Evolutionary conservation across 208 protist genomes (phyloP).

Genomic region (Crithidia brevicula): DNA sequence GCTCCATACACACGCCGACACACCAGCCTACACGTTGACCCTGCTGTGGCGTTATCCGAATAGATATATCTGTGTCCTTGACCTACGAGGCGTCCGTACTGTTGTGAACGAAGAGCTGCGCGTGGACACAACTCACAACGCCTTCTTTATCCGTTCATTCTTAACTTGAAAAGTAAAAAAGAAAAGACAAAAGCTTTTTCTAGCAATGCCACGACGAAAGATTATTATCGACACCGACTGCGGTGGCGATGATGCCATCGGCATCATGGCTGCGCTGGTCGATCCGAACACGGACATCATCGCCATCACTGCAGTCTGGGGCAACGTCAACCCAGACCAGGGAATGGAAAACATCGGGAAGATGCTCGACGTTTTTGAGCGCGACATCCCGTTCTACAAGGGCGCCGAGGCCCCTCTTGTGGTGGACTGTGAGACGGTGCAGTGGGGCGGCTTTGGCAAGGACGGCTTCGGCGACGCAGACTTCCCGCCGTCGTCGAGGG

Average conservation of each 20-base stretch:
- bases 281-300: constrained; percentile 75
- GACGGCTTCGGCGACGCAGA: constrained; percentile 82
- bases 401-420: constrained; percentile 70
- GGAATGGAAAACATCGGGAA: constrained; percentile 85
- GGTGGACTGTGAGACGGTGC: constrained; percentile 65
- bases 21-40: too few relatives aligned
- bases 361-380: constrained; percentile 72
- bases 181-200: background rate
- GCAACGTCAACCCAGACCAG: constrained; percentile 81
- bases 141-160: too few relatives aligned
- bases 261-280: constrained; percentile 78
- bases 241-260: constrained; percentile 87
- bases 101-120: too few relatives aligned
- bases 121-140: too few relatives aligned
- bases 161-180: background rate
- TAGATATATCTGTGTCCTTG: too few relatives aligned
- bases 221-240: constrained; percentile 90
- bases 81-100: too few relatives aligned
- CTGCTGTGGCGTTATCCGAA: too few relatives aligned
- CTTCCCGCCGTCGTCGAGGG: constrained; percentile 50
- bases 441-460: constrained; percentile 80
- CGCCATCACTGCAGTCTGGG: constrained; percentile 75
- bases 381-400: constrained; percentile 77
- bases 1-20: too few relatives aligned
- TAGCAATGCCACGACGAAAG: constrained; percentile 63